Evolutionary conservation across 1,139 yeast species (phyloP).

Genomic region (Komagataea norvegica): DNA sequence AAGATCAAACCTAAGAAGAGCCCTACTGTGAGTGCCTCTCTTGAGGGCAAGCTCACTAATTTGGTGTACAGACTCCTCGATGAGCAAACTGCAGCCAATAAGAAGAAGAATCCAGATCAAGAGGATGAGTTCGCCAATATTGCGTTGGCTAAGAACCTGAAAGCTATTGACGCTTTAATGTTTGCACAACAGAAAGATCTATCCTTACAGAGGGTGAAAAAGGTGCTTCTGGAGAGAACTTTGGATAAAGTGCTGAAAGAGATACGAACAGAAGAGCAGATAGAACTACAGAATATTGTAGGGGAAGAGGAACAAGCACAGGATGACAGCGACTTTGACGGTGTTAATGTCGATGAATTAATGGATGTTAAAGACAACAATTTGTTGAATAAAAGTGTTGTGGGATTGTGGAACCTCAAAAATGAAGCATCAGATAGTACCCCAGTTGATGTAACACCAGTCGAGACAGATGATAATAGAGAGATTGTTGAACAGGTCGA

Average conservation of each 20-base stretch:
- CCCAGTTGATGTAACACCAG: constrained; percentile 13
- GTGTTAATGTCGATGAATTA: constrained; percentile 43
- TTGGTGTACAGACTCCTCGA: constrained; percentile 48
- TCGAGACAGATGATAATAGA: constrained; percentile 9
- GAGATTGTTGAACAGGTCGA: constrained; percentile 22
- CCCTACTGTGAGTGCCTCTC: constrained; percentile 24
- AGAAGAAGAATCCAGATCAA: constrained; percentile 27
- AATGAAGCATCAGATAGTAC: constrained; percentile 13
- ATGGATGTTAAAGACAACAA: constrained; percentile 63
- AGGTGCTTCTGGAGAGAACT: constrained; percentile 49
- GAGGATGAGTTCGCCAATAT: constrained; percentile 33
- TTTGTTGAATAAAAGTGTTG: constrained; percentile 70
- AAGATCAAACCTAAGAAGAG: constrained; percentile 19
- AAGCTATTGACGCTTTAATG: constrained; percentile 44
- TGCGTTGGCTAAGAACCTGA: constrained; percentile 59
- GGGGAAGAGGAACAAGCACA: constrained; percentile 12
- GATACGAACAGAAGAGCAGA: constrained; percentile 32
- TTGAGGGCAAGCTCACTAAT: constrained; percentile 49
- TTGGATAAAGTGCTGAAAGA: constrained; percentile 49
- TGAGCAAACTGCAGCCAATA: constrained; percentile 45
- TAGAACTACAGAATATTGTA: constrained; percentile 25
- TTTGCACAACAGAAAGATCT: constrained; percentile 59
- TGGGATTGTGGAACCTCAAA: constrained; percentile 57
- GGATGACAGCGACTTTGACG: constrained; percentile 41
- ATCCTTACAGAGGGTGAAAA: constrained; percentile 64